A percentile compares a stretch with the other conserved stretches of the same genome.
Evolutionary conservation across 345 rosid genomes (phyloP).

Genomic region (Jatropha curcas): DNA sequence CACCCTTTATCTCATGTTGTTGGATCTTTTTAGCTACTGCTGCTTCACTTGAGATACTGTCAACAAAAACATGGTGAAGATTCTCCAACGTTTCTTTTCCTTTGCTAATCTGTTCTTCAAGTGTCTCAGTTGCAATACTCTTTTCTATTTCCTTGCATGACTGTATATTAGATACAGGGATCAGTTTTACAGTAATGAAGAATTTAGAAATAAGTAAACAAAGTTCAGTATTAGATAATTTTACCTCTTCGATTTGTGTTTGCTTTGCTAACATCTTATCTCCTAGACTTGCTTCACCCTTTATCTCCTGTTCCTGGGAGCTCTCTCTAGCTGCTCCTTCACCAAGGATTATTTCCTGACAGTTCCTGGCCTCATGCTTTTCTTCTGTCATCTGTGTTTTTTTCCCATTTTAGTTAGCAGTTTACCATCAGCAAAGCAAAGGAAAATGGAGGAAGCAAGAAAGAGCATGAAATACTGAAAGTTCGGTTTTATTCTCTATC

Average conservation of each 20-base stretch:
- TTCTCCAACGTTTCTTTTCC: too few relatives aligned
- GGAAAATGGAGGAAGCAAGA: background rate
- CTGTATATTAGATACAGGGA: background rate
- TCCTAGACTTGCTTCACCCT: too few relatives aligned
- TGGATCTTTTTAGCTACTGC: background rate
- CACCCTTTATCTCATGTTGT: conserved; percentile 19
- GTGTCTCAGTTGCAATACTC: too few relatives aligned
- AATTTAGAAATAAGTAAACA: background rate
- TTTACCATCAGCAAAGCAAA: background rate
- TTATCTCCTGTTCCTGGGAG: conserved; percentile 26
- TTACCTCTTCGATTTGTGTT: conserved; percentile 37
- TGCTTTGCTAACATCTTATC: conserved; percentile 11
- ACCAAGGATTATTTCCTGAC: conserved; percentile 6
- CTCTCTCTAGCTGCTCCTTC: conserved; percentile 34
- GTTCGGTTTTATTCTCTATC: background rate
- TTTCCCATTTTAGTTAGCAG: conserved; percentile 6
- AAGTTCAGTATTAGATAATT: background rate
- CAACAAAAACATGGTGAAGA: background rate
- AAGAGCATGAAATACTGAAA: conserved; percentile 5
- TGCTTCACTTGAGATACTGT: background rate
- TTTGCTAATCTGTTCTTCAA: too few relatives aligned
- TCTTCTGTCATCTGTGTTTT: conserved; percentile 34
- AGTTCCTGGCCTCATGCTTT: conserved; percentile 27
- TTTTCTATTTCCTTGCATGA: too few relatives aligned
- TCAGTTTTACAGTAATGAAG: background rate